Percentiles rank a stretch among this genome's conserved stretches.
Conservation (phyloP, 768 basidiomycete species). For the Serendipita sp. region DNA sequence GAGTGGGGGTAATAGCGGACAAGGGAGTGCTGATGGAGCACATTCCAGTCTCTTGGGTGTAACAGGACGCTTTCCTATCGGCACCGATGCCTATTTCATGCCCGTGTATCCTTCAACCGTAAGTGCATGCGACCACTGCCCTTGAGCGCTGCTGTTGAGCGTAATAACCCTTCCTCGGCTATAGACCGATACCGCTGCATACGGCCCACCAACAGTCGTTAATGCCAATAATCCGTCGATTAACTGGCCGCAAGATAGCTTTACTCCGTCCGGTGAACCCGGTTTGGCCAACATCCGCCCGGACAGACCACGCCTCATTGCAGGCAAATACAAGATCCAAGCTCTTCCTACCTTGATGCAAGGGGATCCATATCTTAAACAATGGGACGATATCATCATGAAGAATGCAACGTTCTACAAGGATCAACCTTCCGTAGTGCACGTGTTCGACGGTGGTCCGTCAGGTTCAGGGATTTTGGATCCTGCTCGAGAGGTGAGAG, state of each 20-base stretch:
- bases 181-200: conserved; percentile 66
- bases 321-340: conserved; percentile 82
- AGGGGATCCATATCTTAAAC: conserved; percentile 67
- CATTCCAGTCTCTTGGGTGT: conserved; percentile 42
- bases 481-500: conserved; percentile 45
- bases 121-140: conserved; percentile 21
- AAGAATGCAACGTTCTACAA: conserved; percentile 69
- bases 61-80: conserved; percentile 55
- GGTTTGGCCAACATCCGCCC: conserved; percentile 43
- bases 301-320: conserved; percentile 82
- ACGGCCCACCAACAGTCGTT: conserved; percentile 54
- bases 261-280: conserved; percentile 43
- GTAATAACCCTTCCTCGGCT: background rate
- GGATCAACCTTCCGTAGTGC: conserved; percentile 43
- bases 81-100: conserved; percentile 64
- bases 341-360: conserved; percentile 63
- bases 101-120: conserved; percentile 84
- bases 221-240: conserved; percentile 30
- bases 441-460: conserved; percentile 54
- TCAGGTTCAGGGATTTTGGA: conserved; percentile 74
- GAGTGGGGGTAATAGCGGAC: background rate
- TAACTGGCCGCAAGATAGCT: conserved; percentile 71
- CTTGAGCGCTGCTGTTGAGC: background rate
- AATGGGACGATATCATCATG: conserved; percentile 87
- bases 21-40: conserved; percentile 31